phyloP scores from a whole-genome alignment of 1,284 basidiomycete species.

The Melampsora abietis-canadensis region DNA sequence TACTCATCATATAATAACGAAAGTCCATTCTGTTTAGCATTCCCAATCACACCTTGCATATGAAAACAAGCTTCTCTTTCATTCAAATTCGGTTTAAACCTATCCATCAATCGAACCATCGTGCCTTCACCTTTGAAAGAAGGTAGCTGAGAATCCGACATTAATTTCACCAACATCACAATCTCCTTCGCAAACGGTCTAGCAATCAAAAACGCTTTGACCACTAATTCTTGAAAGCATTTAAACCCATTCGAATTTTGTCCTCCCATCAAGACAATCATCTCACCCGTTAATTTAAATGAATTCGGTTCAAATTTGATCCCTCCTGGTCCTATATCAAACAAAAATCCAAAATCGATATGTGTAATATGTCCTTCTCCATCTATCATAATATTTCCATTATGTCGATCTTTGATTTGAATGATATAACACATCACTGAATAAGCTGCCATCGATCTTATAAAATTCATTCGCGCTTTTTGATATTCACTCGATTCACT shows the following conservation, averaged over 20 bases:
- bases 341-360: slow-evolving; percentile 95
- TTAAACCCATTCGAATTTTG: slow-evolving; percentile 86
- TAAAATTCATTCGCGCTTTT: slow-evolving; percentile 88
- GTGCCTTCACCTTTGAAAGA: slow-evolving; percentile 94
- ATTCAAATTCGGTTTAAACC: slow-evolving; percentile 76
- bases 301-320: slow-evolving; percentile 96
- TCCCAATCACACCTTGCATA: slow-evolving; percentile 81
- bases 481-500: slow-evolving; percentile 87
- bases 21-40: slow-evolving; percentile 90
- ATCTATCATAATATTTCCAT: slow-evolving; percentile 99
- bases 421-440: slow-evolving; percentile 97
- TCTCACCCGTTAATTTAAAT: slow-evolving; percentile 97
- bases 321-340: slow-evolving; percentile 86
- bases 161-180: slow-evolving; percentile 79
- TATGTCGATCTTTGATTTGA: slow-evolving; percentile 96
- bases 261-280: slow-evolving; percentile 97
- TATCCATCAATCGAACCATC: slow-evolving; percentile 77
- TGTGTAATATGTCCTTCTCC: slow-evolving; percentile 93
- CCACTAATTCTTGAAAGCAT: slow-evolving; percentile 85
- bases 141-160: slow-evolving; percentile 91
- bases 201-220: slow-evolving; percentile 93
- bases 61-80: slow-evolving; percentile 89
- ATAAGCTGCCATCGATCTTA: slow-evolving; percentile 98
- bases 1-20: slow-evolving; percentile 90
- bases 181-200: slow-evolving; percentile 86